These are phyloP conservation scores for Apiotrichum veenhuisii DNA, from an alignment of 1,284 basidiomycete genomes.

Conservation along the genomic window DNA sequence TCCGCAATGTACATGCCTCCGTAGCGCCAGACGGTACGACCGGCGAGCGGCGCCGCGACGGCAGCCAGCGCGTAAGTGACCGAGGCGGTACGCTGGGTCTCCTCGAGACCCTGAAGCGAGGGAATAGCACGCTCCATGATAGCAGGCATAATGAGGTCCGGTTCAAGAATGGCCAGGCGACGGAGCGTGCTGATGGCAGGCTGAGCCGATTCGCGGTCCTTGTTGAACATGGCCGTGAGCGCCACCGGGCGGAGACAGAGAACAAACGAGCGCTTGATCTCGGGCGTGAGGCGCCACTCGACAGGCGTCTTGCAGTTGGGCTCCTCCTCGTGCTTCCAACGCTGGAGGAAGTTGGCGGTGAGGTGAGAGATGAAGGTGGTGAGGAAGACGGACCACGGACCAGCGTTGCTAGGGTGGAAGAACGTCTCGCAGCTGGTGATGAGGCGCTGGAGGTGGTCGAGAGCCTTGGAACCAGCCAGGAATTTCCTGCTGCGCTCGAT, in stretches of 20 bases:
- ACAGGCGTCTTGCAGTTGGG: conserved; percentile 73
- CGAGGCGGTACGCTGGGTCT: conserved; percentile 88
- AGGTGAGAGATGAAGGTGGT: conserved; percentile 75
- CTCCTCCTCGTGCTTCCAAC: conserved; percentile 77
- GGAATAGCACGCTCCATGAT: conserved; percentile 87
- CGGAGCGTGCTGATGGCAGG: conserved; percentile 51
- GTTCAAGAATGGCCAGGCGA: conserved; percentile 70
- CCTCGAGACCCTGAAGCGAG: conserved; percentile 88
- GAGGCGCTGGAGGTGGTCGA: conserved; percentile 82
- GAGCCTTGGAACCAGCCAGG: conserved; percentile 79
- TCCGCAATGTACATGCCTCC: conserved; percentile 85
- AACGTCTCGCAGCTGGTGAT: conserved; percentile 85
- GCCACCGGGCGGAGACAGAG: conserved; percentile 78
- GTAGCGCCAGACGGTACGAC: conserved; percentile 67
- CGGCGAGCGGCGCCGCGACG: conserved; percentile 72
- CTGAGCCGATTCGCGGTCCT: conserved; percentile 56
- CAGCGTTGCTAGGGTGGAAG: conserved; percentile 52
- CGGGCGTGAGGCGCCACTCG: conserved; percentile 68
- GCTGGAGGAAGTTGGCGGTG: conserved; percentile 76
- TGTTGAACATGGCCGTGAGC: conserved; percentile 91
- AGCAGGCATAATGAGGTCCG: conserved; percentile 83
- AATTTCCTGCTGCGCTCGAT: conserved; percentile 52
- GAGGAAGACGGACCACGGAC: conserved; percentile 54
- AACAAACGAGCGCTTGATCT: conserved; percentile 81
- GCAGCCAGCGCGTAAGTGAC: conserved; percentile 83